These are phyloP conservation scores for Pseudozyma flocculosa DNA, from an alignment of 1,284 basidiomycete species.

Conservation along the genomic window DNA sequence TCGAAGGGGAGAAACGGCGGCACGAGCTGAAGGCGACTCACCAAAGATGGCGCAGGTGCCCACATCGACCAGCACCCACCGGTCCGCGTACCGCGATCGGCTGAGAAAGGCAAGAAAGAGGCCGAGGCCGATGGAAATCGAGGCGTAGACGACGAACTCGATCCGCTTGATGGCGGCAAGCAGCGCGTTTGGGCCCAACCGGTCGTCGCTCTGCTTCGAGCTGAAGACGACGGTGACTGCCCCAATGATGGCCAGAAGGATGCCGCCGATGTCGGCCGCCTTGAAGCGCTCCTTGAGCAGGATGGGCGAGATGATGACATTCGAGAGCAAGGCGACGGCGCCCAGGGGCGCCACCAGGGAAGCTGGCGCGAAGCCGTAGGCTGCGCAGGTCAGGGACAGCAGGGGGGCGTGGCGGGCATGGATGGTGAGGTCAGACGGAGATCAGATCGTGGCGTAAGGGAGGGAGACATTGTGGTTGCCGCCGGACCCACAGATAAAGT, in stretches of 20 bases:
- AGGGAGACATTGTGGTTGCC: too few relatives aligned
- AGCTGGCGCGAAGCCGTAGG: conserved; percentile 85
- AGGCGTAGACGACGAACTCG: conserved; percentile 49
- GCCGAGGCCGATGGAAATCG: conserved; percentile 20
- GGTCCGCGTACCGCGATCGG: conserved; percentile 68
- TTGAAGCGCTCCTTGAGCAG: conserved; percentile 63
- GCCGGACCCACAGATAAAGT: conserved; percentile 65
- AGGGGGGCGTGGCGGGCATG: too few relatives aligned
- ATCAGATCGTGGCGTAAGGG: too few relatives aligned
- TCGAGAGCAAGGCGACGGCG: conserved; percentile 79
- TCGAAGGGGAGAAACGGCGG: too few relatives aligned
- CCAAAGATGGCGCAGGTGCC: conserved; percentile 85
- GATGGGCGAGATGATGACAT: conserved; percentile 88
- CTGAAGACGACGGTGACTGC: conserved; percentile 72
- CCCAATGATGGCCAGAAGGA: conserved; percentile 50
- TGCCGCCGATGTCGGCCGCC: conserved; percentile 80
- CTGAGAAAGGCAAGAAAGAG: conserved; percentile 29
- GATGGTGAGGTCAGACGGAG: too few relatives aligned
- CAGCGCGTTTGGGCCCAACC: conserved; percentile 41
- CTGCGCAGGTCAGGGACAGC: too few relatives aligned
- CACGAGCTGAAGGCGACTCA: too few relatives aligned
- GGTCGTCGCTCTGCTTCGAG: conserved; percentile 61
- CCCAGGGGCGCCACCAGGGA: conserved; percentile 93
- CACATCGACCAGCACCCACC: conserved; percentile 80
- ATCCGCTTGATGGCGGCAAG: conserved; percentile 37